phyloP scores from a whole-genome alignment of 2,329 filamentous ascomycete species.

The Tolypocladium tropicale region DNA sequence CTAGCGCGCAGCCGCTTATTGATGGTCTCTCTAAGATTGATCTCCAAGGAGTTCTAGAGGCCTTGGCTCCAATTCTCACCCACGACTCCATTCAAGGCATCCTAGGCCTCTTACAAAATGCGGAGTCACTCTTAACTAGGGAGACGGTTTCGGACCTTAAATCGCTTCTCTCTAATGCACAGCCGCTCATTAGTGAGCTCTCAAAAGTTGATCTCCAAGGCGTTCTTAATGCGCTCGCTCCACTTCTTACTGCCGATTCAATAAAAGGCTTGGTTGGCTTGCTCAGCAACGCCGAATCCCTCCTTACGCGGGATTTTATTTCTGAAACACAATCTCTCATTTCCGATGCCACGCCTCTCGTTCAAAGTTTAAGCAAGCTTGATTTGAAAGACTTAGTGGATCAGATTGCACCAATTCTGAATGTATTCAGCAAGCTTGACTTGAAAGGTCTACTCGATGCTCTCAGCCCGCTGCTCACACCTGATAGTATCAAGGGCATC shows the following conservation, averaged over 20 bases:
- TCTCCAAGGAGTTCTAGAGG: not conserved
- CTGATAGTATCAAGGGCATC: not conserved
- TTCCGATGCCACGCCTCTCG: not conserved
- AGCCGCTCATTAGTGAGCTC: not conserved
- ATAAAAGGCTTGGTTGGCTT: not conserved
- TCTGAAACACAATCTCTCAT: not conserved
- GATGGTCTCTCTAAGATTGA: not conserved
- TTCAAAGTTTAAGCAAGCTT: not conserved
- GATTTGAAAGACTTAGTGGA: not conserved
- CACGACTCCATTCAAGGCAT: not conserved
- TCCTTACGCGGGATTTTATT: not conserved
- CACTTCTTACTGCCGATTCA: not conserved
- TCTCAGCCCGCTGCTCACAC: not conserved
- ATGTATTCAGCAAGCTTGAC: not conserved
- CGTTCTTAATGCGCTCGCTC: not conserved
- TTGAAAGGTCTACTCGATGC: not conserved
- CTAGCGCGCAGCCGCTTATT: not conserved
- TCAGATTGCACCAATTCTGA: not conserved
- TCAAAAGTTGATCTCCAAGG: not conserved
- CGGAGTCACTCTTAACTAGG: not conserved
- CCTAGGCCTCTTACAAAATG: not conserved
- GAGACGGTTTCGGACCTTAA: not conserved
- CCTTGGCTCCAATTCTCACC: not conserved
- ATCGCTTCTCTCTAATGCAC: not conserved
- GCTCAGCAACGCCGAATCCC: not conserved